Evolutionary conservation across 352 stramenopile genomes (phyloP), one percentile per base, ranked within the genome.

Genomic region (Pythium monospermum): DNA sequence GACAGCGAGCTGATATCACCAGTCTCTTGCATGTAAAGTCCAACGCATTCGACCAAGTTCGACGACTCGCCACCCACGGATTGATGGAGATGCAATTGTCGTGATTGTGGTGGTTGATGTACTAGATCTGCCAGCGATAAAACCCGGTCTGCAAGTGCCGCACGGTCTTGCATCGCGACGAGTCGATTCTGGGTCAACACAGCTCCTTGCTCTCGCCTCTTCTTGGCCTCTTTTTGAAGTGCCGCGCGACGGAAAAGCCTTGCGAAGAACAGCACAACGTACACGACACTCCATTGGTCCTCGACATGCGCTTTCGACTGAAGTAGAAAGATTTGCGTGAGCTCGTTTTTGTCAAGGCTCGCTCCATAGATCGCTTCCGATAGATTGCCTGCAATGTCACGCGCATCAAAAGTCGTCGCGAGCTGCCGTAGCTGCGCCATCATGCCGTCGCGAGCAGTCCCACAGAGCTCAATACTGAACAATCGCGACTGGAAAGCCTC

Each of bases 231-330:
- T 62, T 76, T 76, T 35, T 69, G 40, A 37, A 76, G 53, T 11
- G 64, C 50, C 6, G 61, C 53, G 16, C 57, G 54, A 23, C 68
- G 60, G 43, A 76, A 76, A 3, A 76, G 19, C 2, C 64, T 53
- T 13, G 61, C 55, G 30, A 76, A 76, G 31, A 71, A 76, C 11
- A 76, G 23, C 18, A 69, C 61, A 10, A 69, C 62, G n/a, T 69
- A 36, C n/a, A 51, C 64, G 28, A 71, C 35, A 28, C 53, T 57
- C 68, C 68, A 76, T 21, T 64, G 60, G 4, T 76, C 59, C 1
- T 68, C 53, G 8, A 71, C 49, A 15, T 64, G 40, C 4, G 49
- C 50, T 10, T 57, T 71, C 3, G 57, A 57, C 16, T 65, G 50
- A 0, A 57, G 21, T 10, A 60, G 2, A 21, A 69, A 76, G 5